Conservation (phyloP, 352 stramenopile genomes). For the Globisporangium megalacanthum region DNA sequence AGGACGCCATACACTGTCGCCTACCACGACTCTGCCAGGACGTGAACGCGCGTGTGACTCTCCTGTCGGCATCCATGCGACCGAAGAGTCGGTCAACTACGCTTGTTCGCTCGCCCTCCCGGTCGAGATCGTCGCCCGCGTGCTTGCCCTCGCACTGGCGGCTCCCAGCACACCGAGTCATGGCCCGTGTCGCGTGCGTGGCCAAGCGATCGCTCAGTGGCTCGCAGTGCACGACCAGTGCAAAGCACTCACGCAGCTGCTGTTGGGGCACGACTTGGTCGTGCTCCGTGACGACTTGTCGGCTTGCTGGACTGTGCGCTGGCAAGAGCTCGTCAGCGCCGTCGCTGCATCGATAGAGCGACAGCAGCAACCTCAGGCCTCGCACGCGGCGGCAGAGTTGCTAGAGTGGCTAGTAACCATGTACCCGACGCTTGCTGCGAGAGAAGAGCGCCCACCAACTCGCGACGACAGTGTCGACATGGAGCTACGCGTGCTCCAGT, state of each 20-base stretch:
- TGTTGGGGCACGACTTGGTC: neutral
- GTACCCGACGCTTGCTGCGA: neutral
- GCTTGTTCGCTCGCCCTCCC: constrained; percentile 26
- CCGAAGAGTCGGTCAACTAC: constrained; percentile 16
- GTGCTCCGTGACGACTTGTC: neutral
- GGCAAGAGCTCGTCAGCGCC: constrained; percentile 2
- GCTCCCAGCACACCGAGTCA: neutral
- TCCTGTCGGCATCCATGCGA: neutral
- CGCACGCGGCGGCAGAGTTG: neutral
- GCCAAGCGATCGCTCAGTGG: constrained; percentile 27
- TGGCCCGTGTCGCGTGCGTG: constrained; percentile 18
- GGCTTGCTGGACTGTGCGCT: neutral
- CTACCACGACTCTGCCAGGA: neutral
- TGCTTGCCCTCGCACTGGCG: constrained; percentile 1
- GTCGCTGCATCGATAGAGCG: neutral
- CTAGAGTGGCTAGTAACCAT: constrained; percentile 1
- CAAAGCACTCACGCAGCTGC: constrained; percentile 17
- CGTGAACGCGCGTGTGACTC: neutral
- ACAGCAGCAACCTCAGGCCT: neutral
- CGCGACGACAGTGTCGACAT: neutral
- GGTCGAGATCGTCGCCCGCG: constrained; percentile 9
- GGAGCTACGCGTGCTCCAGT: neutral
- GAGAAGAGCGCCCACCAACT: neutral
- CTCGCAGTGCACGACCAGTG: constrained; percentile 15
- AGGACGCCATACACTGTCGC: too few species aligned